Evolutionary conservation across 2,329 filamentous ascomycete species (phyloP), one percentile per base, ranked within the genome.

Genomic region (Penicillium sp.): DNA sequence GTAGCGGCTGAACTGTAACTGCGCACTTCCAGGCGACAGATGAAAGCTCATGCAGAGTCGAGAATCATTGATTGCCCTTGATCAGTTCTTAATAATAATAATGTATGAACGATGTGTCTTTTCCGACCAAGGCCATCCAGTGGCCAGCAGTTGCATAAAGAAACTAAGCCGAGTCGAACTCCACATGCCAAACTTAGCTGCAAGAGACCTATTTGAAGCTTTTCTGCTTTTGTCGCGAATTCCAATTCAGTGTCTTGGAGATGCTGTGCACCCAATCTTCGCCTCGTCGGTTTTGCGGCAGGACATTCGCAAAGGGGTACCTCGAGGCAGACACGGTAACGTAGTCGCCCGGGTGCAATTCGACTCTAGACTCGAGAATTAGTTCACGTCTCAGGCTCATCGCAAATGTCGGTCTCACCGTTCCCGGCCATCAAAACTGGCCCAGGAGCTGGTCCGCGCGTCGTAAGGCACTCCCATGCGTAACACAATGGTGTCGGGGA

Each of bases 381-480:
- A n/a, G 25, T 6, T 4, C 11, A 27, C n/a, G 9, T 27, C 10
- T 5, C n/a, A 6, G 25, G 25, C 8, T 12, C 42, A 30, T 14
- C 7, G 13, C 11, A 6, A 11, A 6, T 5, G n/a, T 27, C 12
- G 6, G 4, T 6, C 64, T 52, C 54, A 75, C 67, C 88, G 79
- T 70, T 95, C 87, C 44, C 88, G 77, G 1, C 92, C 92, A 64
- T 98, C 92, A 60, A 98, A 98, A 63, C 87, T 94, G n/a, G 89
- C 92, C 90, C 92, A 98, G 27, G 84, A 89, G 51, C 80, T 84
- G 3, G 87, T 88, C 33, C 92, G 75, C 6, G 89, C 86, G 62
- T 93, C 83, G 61, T 95, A 96, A 0, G 92, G 92, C n/a, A 96
- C 89, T 8, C 90, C 92, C 12, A 95, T 76, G 25, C 92, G 80